A percentile compares a stretch with the other conserved stretches of the same genome.
Evolutionary conservation across 192 early-diverging fungal species (phyloP).

Genomic region (Podila horticola): DNA sequence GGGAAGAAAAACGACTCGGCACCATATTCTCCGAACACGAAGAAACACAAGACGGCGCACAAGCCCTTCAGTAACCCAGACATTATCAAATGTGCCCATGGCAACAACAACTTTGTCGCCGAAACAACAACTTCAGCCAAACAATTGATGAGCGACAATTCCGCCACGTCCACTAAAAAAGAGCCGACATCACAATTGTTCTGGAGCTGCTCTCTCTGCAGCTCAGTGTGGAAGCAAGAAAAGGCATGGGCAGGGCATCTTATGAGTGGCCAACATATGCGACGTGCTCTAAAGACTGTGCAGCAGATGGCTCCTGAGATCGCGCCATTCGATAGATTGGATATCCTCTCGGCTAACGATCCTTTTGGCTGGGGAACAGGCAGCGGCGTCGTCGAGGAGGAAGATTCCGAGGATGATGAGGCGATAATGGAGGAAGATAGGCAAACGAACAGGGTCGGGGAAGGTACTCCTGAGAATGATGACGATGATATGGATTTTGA

Average conservation of each 20-base stretch:
- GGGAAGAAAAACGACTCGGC: too few relatives aligned
- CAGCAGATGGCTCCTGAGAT: neutral
- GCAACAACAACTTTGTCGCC: neutral
- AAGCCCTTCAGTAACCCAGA: too few relatives aligned
- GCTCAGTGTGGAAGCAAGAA: slow-evolving; percentile 10
- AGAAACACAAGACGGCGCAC: too few relatives aligned
- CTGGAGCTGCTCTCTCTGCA: slow-evolving; percentile 25
- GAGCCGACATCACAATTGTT: neutral
- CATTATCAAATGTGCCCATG: too few relatives aligned
- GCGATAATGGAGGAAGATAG: neutral
- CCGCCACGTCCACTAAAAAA: neutral
- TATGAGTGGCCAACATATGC: slow-evolving; percentile 24
- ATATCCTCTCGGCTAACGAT: slow-evolving; percentile 23
- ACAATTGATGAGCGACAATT: too few relatives aligned
- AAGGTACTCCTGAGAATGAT: neutral
- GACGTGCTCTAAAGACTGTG: slow-evolving; percentile 9
- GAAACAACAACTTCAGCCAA: neutral
- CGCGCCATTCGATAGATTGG: slow-evolving; percentile 7
- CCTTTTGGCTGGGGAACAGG: slow-evolving; percentile 38
- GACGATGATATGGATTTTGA: slow-evolving; percentile 15
- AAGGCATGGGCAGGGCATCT: slow-evolving; percentile 30
- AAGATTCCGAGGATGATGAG: slow-evolving; percentile 30
- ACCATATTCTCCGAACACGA: too few relatives aligned
- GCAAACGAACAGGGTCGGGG: neutral
- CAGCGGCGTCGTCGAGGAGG: slow-evolving; percentile 15